These are phyloP conservation scores for Phytophthora multivora DNA, from an alignment of 352 stramenopile genomes.

Conservation along the genomic window DNA sequence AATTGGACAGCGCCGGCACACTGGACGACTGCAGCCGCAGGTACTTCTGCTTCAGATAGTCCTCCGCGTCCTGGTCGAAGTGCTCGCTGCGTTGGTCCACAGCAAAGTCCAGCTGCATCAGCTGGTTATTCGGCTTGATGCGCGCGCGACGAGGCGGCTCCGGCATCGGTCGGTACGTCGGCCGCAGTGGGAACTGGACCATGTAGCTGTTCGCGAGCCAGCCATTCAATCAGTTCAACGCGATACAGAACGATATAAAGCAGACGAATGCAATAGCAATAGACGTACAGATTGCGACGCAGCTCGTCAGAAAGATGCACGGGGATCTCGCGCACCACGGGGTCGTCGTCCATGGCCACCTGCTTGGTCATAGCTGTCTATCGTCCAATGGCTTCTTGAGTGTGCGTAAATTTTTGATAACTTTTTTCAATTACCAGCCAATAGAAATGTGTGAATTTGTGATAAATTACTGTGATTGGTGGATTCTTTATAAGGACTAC, in stretches of 20 bases:
- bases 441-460: too few species aligned
- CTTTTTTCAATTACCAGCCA: too few species aligned
- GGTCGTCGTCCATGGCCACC: constrained; percentile 58
- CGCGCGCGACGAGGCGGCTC: constrained; percentile 56
- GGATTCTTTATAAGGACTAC: too few species aligned
- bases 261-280: neutral
- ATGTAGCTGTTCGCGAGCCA: constrained; percentile 53
- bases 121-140: constrained; percentile 75
- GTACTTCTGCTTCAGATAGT: constrained; percentile 80
- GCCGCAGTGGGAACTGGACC: constrained; percentile 81
- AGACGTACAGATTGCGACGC: constrained; percentile 66
- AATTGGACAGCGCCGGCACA: constrained; percentile 76
- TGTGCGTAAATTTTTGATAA: too few species aligned
- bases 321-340: constrained; percentile 82
- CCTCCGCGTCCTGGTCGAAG: constrained; percentile 79
- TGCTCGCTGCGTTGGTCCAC: constrained; percentile 75
- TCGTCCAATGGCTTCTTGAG: constrained; percentile 29
- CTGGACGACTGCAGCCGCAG: constrained; percentile 65
- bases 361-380: constrained; percentile 21
- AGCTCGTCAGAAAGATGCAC: constrained; percentile 80
- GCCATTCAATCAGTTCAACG: constrained; percentile 5
- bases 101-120: constrained; percentile 81
- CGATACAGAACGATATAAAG: neutral
- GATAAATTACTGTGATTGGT: too few species aligned
- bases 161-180: constrained; percentile 79